Percentiles rank a stretch among this genome's conserved stretches.
Evolutionary conservation across 1,284 basidiomycete species (phyloP).

Genomic region (Tilletia setariae): DNA sequence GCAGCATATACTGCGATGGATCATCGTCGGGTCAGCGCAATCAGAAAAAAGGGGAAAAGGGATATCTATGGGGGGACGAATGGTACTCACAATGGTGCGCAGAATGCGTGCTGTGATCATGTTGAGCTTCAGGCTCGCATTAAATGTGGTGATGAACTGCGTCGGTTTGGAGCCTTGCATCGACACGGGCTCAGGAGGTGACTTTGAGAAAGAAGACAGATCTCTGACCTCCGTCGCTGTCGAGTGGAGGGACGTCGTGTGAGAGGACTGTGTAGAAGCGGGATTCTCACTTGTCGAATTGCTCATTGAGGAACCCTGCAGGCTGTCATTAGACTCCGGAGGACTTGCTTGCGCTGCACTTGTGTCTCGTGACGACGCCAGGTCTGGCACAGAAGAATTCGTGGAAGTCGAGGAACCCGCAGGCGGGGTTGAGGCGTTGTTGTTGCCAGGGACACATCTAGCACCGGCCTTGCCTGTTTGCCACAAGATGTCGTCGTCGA

Average conservation of each 20-base stretch:
- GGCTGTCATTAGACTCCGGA: too few species aligned
- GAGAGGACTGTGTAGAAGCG: too few species aligned
- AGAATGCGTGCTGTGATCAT: slow-evolving; percentile 45
- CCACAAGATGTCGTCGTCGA: slow-evolving; percentile 39
- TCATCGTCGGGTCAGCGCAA: too few species aligned
- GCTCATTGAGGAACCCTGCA: too few species aligned
- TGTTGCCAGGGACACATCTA: background rate
- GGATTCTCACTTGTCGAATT: too few species aligned
- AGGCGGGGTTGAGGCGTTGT: background rate
- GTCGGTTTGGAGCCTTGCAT: background rate
- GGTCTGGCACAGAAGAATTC: background rate
- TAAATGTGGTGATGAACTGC: slow-evolving; percentile 30
- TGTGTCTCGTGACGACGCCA: background rate
- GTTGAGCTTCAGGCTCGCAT: slow-evolving; percentile 34
- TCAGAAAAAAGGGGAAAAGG: too few species aligned
- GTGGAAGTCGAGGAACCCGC: background rate
- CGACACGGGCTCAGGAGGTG: background rate
- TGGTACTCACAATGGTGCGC: slow-evolving; percentile 27
- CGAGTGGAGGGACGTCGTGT: too few species aligned
- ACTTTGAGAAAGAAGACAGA: slow-evolving; percentile 17
- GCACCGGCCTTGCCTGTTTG: slow-evolving; percentile 22
- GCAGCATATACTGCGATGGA: slow-evolving; percentile 30
- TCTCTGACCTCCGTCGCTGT: too few species aligned
- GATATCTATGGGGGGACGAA: too few species aligned
- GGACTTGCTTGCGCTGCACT: background rate